Conservation (phyloP, 257 asterid species). For the Solanum raphanifolium region DNA sequence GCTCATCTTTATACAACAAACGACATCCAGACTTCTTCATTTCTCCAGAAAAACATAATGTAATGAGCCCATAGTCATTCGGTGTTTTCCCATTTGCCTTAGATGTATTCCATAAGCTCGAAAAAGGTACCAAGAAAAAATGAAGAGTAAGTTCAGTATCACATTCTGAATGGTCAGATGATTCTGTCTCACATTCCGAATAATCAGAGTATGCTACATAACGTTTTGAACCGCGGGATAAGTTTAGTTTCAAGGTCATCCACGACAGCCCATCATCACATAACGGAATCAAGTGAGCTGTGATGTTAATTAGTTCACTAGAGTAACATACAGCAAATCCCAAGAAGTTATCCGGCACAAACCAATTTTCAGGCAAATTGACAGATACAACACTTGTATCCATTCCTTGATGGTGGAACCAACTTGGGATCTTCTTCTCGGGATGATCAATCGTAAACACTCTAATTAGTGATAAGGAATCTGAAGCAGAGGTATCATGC, state of each 20-base stretch:
- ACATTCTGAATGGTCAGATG: neutral
- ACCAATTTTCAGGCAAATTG: neutral
- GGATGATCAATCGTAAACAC: neutral
- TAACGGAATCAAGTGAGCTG: neutral
- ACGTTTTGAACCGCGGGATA: neutral
- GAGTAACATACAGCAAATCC: neutral
- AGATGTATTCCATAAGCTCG: neutral
- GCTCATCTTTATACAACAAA: neutral
- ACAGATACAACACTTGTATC: neutral
- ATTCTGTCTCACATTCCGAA: too few species aligned
- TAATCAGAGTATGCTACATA: fast-evolving
- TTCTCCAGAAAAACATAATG: neutral
- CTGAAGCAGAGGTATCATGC: neutral
- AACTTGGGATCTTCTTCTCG: neutral
- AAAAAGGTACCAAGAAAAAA: neutral
- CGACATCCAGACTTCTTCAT: neutral
- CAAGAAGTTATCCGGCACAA: neutral
- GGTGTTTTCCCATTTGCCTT: neutral
- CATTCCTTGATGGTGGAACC: neutral
- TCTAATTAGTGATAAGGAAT: neutral
- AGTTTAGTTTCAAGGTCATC: neutral
- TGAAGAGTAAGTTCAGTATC: neutral
- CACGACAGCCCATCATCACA: neutral
- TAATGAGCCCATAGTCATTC: neutral
- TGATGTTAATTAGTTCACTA: neutral